Base-by-base conservation (phyloP, 2,329 filamentous ascomycete genomes). In the Daldinia sp. region DNA sequence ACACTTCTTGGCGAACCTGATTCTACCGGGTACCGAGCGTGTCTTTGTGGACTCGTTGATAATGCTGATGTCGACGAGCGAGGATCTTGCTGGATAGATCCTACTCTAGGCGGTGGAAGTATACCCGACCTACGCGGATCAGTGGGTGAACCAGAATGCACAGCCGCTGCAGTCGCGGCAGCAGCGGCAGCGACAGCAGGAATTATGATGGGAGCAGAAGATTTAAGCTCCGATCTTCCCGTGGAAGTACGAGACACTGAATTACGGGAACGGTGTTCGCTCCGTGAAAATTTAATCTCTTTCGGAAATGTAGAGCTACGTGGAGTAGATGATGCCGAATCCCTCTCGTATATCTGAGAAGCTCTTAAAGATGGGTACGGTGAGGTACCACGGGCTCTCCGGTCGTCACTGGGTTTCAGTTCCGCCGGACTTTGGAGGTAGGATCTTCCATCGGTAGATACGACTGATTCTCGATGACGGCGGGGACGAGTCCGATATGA, bases 21-120 rank as follows among this genome's bases (percentile, higher is more conserved):
- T 4, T 79, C 74, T 4, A 80, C 76, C 2, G 84, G 83, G 41
- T 85, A 82, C 83, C 86, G 88, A 26, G 79, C 73, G 26, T 78
- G 77, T 18, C 75, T 72, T 6, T 75, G 67, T 20, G 77, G 72
- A 56, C 60, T 71, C 0, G 72, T 64, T 4, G 68, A 69, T 6
- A 74, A 68, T 37, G 71, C 70, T 20, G 74, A 68, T 33, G 72
- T 54, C 10, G 68, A 70, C 18, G 72, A 71, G 39, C 72, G 74
- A 26, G 73, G 50, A 7, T 74, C 72, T 44, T 63, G 35, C 4
- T 61, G 64, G 23, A 67, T 18, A 35, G 60, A 55, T 13, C 41
- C 65, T 60, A 61, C 35, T 57, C 64, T 73, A n/a, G 72, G 63
- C 0, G 68, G 64, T 50, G 72, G 67, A 13, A 61, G 65, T 2